Conservation (phyloP, 1,284 basidiomycete species). For the Leccinum huronense region DNA sequence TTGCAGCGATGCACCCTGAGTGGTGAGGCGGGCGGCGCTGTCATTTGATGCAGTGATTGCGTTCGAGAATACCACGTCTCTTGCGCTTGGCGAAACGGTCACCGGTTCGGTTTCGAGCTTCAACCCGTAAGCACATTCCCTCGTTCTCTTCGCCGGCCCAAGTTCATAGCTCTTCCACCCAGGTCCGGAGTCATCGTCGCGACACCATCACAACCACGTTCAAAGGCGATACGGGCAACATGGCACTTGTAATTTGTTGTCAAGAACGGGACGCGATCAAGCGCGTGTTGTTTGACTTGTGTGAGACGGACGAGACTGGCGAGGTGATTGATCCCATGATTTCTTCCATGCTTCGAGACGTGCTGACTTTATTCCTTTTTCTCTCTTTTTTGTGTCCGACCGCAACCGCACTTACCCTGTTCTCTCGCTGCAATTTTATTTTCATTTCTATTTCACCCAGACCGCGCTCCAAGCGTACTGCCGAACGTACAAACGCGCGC, state of each 20-base stretch:
- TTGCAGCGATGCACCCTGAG: constrained; percentile 64
- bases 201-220: constrained; percentile 74
- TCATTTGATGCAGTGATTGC: constrained; percentile 84
- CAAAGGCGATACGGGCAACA: constrained; percentile 81
- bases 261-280: constrained; percentile 72
- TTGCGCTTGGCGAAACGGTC: constrained; percentile 84
- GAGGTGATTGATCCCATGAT: constrained; percentile 46
- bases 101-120: constrained; percentile 89
- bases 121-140: constrained; percentile 56
- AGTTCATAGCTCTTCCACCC: constrained; percentile 28
- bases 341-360: background rate
- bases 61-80: constrained; percentile 79
- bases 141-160: background rate
- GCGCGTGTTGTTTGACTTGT: constrained; percentile 74
- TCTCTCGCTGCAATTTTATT: background rate
- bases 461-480: constrained; percentile 86
- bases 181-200: constrained; percentile 75
- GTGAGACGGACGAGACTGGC: constrained; percentile 80
- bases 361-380: constrained; percentile 10
- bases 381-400: background rate
- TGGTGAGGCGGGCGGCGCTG: constrained; percentile 69
- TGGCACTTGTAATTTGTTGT: constrained; percentile 81
- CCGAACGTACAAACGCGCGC: constrained; percentile 78
- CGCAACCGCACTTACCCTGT: background rate
- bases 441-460: constrained; percentile 37